Evolutionary conservation across 2,329 filamentous ascomycete species (phyloP).

Genomic region (Ceratocystis cacaofunesta): DNA sequence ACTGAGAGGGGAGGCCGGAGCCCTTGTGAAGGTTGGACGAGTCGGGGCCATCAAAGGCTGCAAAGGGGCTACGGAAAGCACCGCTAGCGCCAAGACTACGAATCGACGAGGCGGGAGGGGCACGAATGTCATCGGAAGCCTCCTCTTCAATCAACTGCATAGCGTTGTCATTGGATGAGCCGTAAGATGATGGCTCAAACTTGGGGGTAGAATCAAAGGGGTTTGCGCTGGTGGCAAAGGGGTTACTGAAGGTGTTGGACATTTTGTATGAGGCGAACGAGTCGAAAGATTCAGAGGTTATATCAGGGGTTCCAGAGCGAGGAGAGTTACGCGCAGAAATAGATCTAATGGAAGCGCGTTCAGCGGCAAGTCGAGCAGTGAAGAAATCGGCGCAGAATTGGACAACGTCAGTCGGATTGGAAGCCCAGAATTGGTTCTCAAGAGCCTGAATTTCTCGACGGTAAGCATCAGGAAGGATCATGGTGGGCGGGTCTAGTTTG

Average conservation of each 20-base stretch:
- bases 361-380: slow-evolving; percentile 46
- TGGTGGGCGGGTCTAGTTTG: slow-evolving; percentile 18
- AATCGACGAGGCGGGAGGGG: slow-evolving; percentile 49
- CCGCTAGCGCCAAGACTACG: slow-evolving; percentile 6
- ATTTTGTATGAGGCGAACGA: slow-evolving; percentile 15
- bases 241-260: slow-evolving; percentile 63
- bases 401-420: slow-evolving; percentile 47
- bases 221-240: slow-evolving; percentile 52
- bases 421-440: slow-evolving; percentile 43
- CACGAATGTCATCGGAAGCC: slow-evolving; percentile 62
- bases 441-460: slow-evolving; percentile 48
- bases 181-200: slow-evolving; percentile 23
- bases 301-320: slow-evolving; percentile 15
- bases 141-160: slow-evolving; percentile 58
- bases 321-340: slow-evolving; percentile 15
- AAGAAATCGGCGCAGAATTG: slow-evolving; percentile 60
- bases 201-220: slow-evolving; percentile 49
- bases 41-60: slow-evolving; percentile 35
- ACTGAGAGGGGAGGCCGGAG: slow-evolving; percentile 74
- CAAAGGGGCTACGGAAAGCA: slow-evolving; percentile 33
- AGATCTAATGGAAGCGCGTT: slow-evolving; percentile 32
- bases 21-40: slow-evolving; percentile 34
- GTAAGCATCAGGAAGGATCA: slow-evolving; percentile 40
- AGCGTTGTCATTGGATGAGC: slow-evolving; percentile 24
- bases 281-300: slow-evolving; percentile 12